These are phyloP conservation scores for Trichoderma sp. DNA, from an alignment of 2,329 filamentous ascomycete genomes.

Conservation along the genomic window DNA sequence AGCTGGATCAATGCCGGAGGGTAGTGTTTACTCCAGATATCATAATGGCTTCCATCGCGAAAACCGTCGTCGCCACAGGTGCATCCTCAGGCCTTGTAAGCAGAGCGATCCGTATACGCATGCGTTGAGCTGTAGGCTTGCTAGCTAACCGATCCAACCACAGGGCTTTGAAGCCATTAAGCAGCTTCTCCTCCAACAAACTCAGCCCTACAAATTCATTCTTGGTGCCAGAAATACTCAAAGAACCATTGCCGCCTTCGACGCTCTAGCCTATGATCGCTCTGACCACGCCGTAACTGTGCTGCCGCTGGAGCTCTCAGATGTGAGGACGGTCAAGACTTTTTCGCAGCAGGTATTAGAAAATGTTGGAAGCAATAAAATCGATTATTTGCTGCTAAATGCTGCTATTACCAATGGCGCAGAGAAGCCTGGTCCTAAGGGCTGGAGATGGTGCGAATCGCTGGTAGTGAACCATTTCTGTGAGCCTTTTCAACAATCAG, in stretches of 20 bases:
- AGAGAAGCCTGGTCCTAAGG: slow-evolving; percentile 35
- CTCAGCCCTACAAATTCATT: slow-evolving; percentile 47
- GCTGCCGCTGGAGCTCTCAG: slow-evolving; percentile 47
- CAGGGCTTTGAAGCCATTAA: slow-evolving; percentile 54
- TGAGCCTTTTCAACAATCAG: slow-evolving; percentile 27
- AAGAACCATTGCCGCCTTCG: slow-evolving; percentile 40
- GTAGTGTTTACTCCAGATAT: neutral
- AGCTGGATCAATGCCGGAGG: neutral
- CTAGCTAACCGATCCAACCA: neutral
- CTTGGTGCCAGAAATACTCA: slow-evolving; percentile 47
- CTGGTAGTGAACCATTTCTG: slow-evolving; percentile 53
- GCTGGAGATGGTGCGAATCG: slow-evolving; percentile 49
- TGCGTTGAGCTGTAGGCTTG: neutral
- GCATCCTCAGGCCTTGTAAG: slow-evolving; percentile 47
- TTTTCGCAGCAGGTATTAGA: slow-evolving; percentile 46
- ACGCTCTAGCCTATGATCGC: slow-evolving; percentile 41
- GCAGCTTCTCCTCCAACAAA: slow-evolving; percentile 43
- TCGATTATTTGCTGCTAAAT: slow-evolving; percentile 51
- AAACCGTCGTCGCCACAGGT: slow-evolving; percentile 51
- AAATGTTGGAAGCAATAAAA: slow-evolving; percentile 38
- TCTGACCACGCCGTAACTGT: slow-evolving; percentile 41
- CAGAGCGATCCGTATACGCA: neutral
- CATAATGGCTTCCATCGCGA: slow-evolving; percentile 39
- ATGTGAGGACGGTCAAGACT: slow-evolving; percentile 42
- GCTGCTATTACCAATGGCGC: slow-evolving; percentile 42